These are phyloP conservation scores for Thraustotheca clavata DNA, from an alignment of 352 stramenopile species.

Conservation along the genomic window DNA sequence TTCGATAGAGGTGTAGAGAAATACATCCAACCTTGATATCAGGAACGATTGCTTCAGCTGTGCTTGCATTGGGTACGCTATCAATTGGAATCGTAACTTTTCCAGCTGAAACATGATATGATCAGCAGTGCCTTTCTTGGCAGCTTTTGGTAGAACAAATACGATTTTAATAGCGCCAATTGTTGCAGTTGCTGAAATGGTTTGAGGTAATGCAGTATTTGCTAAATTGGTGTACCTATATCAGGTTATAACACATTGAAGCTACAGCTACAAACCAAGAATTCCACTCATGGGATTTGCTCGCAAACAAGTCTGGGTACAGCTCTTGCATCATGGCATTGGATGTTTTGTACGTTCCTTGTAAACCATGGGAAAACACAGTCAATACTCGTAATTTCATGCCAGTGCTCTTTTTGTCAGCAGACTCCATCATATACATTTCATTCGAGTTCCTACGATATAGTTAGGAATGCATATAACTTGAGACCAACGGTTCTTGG, in stretches of 20 bases:
- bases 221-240: background rate
- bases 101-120: background rate
- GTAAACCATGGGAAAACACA: background rate
- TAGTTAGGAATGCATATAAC: background rate
- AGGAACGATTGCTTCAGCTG: background rate
- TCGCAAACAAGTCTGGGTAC: constrained; percentile 1
- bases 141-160: constrained; percentile 2
- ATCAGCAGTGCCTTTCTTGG: background rate
- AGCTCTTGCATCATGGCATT: constrained; percentile 8
- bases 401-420: constrained; percentile 3
- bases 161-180: background rate
- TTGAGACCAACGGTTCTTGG: background rate
- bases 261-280: background rate
- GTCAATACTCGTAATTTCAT: constrained; percentile 16
- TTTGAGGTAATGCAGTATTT: background rate
- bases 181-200: background rate
- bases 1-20: background rate
- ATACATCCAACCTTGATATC: constrained; percentile 4
- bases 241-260: background rate
- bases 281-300: constrained; percentile 1
- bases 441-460: background rate
- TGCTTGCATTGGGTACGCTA: constrained; percentile 2
- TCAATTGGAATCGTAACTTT: background rate
- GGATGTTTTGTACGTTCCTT: background rate
- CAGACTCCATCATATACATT: background rate